Conservation (phyloP, 495 filamentous ascomycete species). For the Aspergillus nidulans region DNA sequence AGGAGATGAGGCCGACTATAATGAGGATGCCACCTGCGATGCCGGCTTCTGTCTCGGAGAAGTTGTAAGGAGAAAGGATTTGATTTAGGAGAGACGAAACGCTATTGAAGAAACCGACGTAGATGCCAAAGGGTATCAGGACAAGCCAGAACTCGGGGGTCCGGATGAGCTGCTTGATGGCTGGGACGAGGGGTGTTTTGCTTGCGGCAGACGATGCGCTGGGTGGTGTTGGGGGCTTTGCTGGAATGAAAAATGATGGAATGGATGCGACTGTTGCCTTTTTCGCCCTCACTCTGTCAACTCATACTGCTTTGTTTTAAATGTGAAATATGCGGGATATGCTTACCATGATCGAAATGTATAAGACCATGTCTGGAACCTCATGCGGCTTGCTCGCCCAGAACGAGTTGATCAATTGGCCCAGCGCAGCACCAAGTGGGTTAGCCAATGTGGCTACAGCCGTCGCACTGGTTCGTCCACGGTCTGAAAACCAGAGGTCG, state of each 20-base stretch:
- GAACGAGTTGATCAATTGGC: constrained; percentile 77
- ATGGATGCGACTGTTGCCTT: constrained; percentile 67
- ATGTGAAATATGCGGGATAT: constrained; percentile 45
- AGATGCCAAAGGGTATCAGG: constrained; percentile 70
- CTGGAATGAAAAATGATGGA: constrained; percentile 83
- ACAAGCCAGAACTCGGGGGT: constrained; percentile 74
- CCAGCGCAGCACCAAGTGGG: constrained; percentile 82
- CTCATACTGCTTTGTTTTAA: not conserved
- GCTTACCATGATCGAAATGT: constrained; percentile 77
- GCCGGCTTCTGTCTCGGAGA: constrained; percentile 75
- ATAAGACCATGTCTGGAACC: constrained; percentile 79
- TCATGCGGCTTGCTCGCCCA: constrained; percentile 59
- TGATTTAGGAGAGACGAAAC: constrained; percentile 86
- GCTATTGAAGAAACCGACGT: constrained; percentile 91
- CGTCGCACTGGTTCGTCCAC: constrained; percentile 80
- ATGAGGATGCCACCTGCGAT: constrained; percentile 90
- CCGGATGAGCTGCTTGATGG: constrained; percentile 39
- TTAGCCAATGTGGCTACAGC: constrained; percentile 81
- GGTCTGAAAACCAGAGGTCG: constrained; percentile 88
- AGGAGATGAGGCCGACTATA: constrained; percentile 71
- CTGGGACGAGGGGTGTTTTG: constrained; percentile 47
- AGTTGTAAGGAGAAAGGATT: constrained; percentile 78
- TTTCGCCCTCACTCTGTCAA: not conserved
- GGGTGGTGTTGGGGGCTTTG: constrained; percentile 69
- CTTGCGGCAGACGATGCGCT: constrained; percentile 48